Evolutionary conservation across 192 early-diverging fungal genomes (phyloP).

Genomic region (Oehlia diaphana): DNA sequence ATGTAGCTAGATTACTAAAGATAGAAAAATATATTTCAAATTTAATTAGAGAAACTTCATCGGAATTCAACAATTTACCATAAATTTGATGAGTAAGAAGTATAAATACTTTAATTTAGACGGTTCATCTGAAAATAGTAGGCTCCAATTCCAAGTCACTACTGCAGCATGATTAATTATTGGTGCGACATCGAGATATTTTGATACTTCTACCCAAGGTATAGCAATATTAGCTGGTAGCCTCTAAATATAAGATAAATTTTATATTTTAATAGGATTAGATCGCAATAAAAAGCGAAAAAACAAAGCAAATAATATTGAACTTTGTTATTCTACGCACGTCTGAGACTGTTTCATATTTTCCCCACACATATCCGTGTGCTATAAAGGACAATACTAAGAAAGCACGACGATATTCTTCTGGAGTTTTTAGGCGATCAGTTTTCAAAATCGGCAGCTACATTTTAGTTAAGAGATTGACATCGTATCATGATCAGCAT

Average conservation of each 20-base stretch:
- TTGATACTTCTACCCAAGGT: constrained; percentile 78
- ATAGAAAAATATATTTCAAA: constrained; percentile 1
- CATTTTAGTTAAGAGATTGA: background rate
- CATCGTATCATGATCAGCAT: too few relatives aligned
- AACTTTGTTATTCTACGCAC: constrained; percentile 38
- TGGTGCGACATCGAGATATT: constrained; percentile 79
- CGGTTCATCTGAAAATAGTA: constrained; percentile 79
- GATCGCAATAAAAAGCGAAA: constrained; percentile 15
- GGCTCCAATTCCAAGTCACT: constrained; percentile 88
- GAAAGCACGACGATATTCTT: constrained; percentile 87
- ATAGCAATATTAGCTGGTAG: constrained; percentile 77
- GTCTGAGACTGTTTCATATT: constrained; percentile 71
- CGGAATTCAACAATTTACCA: background rate
- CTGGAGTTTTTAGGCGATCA: constrained; percentile 52
- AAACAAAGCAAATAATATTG: background rate
- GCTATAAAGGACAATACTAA: constrained; percentile 84
- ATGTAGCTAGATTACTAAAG: constrained; percentile 72
- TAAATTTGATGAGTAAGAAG: background rate
- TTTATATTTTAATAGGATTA: background rate
- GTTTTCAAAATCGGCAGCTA: constrained; percentile 79
- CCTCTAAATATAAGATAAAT: constrained; percentile 36
- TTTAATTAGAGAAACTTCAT: constrained; percentile 1
- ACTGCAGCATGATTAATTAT: constrained; percentile 86
- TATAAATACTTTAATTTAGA: constrained; percentile 62
- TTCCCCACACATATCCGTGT: constrained; percentile 92